phyloP scores from a whole-genome alignment of 2,329 filamentous ascomycete species.

The Alternaria sp. region DNA sequence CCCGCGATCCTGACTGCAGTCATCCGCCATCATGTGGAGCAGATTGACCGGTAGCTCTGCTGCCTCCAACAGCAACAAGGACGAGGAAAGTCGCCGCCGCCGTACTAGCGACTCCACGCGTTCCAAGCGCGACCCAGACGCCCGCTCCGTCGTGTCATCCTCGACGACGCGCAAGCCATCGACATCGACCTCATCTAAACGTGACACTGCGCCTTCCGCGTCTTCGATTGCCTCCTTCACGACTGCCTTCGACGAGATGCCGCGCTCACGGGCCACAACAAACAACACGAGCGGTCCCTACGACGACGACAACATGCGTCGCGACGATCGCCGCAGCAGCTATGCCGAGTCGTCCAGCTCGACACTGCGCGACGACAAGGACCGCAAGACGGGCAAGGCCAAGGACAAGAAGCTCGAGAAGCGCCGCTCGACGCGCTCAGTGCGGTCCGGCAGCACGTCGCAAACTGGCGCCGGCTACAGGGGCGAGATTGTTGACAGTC shows the following conservation, averaged over 20 bases:
- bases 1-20: constrained; percentile 15
- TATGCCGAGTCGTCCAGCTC: constrained; percentile 38
- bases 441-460: constrained; percentile 33
- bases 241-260: constrained; percentile 46
- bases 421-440: constrained; percentile 40
- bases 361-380: constrained; percentile 39
- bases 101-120: constrained; percentile 33
- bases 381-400: constrained; percentile 34
- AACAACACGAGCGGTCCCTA: constrained; percentile 39
- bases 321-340: constrained; percentile 39
- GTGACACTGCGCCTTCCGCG: constrained; percentile 41
- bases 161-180: constrained; percentile 43
- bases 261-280: constrained; percentile 21
- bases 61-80: constrained; percentile 28
- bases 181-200: constrained; percentile 22
- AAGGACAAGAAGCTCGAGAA: constrained; percentile 37
- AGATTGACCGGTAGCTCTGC: constrained; percentile 46
- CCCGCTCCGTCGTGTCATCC: constrained; percentile 46
- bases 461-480: constrained; percentile 36
- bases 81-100: constrained; percentile 36
- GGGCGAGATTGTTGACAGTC: constrained; percentile 41
- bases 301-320: constrained; percentile 36
- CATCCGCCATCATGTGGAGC: constrained; percentile 45
- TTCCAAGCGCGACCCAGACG: constrained; percentile 42
- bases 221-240: constrained; percentile 49